These are phyloP conservation scores for Myriosclerotinia duriaeana DNA, from an alignment of 2,329 filamentous ascomycete genomes.

Conservation along the genomic window DNA sequence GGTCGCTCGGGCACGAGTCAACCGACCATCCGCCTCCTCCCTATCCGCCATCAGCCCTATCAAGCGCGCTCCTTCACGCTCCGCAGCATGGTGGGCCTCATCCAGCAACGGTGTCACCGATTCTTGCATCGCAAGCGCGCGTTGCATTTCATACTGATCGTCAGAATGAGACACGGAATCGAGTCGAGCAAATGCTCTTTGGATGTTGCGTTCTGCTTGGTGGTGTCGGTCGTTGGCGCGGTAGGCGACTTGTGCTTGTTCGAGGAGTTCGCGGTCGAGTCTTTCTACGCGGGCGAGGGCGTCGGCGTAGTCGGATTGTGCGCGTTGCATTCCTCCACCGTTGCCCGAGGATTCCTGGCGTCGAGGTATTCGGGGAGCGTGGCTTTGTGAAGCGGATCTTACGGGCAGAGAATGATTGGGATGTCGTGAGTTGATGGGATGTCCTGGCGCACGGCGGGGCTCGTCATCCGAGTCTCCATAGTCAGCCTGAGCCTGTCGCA, in stretches of 20 bases:
- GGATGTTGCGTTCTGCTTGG: not conserved
- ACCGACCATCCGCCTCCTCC: not conserved
- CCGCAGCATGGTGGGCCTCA: not conserved
- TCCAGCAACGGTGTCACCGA: not conserved
- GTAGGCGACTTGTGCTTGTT: not conserved
- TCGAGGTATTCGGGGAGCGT: not conserved
- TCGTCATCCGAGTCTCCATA: not conserved
- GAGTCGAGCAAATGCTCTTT: not conserved
- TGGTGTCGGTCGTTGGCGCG: not conserved
- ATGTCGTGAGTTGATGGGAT: not conserved
- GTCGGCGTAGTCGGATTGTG: not conserved
- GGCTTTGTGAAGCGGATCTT: not conserved
- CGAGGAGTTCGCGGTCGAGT: not conserved
- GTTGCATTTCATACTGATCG: not conserved
- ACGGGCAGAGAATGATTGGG: not conserved
- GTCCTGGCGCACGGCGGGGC: not conserved
- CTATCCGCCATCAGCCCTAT: not conserved
- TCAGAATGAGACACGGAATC: too few relatives aligned
- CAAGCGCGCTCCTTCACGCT: not conserved
- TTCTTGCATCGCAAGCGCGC: not conserved
- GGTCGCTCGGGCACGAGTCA: not conserved
- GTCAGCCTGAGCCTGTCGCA: conserved; percentile 4
- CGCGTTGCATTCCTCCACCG: too few relatives aligned
- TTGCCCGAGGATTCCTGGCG: not conserved
- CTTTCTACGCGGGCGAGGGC: not conserved